Evolutionary conservation across 805 yeast genomes (phyloP).

Genomic region (Blastobotrys chiropterorum): DNA sequence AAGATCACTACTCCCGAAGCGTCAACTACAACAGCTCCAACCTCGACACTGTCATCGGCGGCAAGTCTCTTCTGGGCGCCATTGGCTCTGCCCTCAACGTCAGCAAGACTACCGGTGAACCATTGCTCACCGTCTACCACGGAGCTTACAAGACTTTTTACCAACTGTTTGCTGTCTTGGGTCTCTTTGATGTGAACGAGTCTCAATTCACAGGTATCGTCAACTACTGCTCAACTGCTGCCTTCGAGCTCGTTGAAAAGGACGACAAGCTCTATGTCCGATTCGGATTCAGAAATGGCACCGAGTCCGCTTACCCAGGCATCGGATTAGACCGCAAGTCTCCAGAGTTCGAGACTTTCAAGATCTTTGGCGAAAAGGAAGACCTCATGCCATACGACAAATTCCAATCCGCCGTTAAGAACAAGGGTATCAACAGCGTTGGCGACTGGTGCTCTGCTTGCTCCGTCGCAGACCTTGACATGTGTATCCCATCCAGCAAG

Average conservation of each 20-base stretch:
- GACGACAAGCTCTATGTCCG: constrained; percentile 32
- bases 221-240: constrained; percentile 40
- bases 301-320: constrained; percentile 20
- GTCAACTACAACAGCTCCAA: constrained; percentile 30
- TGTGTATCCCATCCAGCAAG: constrained; percentile 33
- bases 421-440: constrained; percentile 27
- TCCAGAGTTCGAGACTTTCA: constrained; percentile 26
- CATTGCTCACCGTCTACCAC: constrained; percentile 38
- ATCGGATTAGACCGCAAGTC: background rate
- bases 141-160: constrained; percentile 43
- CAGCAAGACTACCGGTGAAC: constrained; percentile 33
- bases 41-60: constrained; percentile 35
- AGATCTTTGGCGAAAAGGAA: constrained; percentile 34
- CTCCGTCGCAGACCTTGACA: constrained; percentile 23
- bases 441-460: constrained; percentile 39
- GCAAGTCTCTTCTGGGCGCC: constrained; percentile 36
- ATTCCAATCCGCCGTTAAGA: constrained; percentile 29
- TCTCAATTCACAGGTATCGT: constrained; percentile 41
- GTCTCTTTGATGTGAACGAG: constrained; percentile 31
- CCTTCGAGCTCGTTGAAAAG: constrained; percentile 36
- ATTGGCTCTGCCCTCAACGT: constrained; percentile 32
- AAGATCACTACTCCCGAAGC: constrained; percentile 38
- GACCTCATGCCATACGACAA: constrained; percentile 34
- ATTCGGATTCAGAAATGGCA: constrained; percentile 44
- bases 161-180: constrained; percentile 35